phyloP scores from a whole-genome alignment of 331 rosid genomes.

The Ulmus americana region DNA sequence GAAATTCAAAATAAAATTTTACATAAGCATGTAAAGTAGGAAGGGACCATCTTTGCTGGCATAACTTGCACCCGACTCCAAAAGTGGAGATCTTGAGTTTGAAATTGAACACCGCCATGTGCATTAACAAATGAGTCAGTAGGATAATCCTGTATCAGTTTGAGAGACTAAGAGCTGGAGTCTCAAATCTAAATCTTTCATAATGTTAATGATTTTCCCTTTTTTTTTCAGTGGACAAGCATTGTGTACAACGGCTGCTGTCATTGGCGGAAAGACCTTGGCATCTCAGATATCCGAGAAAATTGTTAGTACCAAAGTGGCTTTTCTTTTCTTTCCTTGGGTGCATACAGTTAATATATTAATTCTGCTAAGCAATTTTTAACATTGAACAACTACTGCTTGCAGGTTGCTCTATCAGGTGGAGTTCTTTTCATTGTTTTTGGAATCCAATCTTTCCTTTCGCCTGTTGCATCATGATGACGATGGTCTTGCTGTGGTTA shows the following conservation, averaged over 20 bases:
- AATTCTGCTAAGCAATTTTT: background rate
- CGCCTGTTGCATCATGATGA: conserved; percentile 52
- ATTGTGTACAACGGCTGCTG: conserved; percentile 88
- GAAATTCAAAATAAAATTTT: too few species aligned
- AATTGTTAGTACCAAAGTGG: conserved; percentile 43
- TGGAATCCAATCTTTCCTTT: conserved; percentile 85
- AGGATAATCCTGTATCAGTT: background rate
- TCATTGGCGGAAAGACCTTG: conserved; percentile 89
- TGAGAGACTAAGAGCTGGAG: background rate
- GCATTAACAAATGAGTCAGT: background rate
- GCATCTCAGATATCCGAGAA: conserved; percentile 92
- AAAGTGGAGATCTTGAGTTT: too few species aligned
- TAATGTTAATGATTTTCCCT: conserved; percentile 15
- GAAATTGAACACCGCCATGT: too few species aligned
- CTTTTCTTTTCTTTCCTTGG: background rate
- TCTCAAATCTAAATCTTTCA: background rate
- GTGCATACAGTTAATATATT: background rate
- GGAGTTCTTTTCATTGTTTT: conserved; percentile 82
- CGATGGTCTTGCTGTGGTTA: conserved; percentile 30
- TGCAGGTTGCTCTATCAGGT: conserved; percentile 83
- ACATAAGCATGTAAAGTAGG: too few species aligned
- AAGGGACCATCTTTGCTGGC: too few species aligned
- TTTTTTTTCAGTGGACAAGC: conserved; percentile 72
- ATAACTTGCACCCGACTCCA: too few species aligned
- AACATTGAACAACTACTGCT: conserved; percentile 2